phyloP scores from a whole-genome alignment of 2,329 filamentous ascomycete genomes.

The Xylariales sp. region DNA sequence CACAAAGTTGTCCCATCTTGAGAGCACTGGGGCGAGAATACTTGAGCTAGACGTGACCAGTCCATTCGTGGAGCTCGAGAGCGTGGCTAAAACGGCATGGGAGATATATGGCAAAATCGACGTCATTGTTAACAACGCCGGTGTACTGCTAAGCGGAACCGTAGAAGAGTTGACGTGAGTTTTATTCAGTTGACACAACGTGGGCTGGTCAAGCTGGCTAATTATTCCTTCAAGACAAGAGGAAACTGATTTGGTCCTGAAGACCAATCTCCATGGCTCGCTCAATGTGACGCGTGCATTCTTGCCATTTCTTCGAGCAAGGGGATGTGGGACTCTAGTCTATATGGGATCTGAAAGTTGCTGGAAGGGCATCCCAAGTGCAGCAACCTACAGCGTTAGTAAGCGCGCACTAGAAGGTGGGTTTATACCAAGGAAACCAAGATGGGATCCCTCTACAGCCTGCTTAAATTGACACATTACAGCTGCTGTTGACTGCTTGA shows the following conservation, averaged over 20 bases:
- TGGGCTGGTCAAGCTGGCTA: constrained; percentile 5
- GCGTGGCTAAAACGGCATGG: too few species aligned
- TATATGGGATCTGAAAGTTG: constrained; percentile 24
- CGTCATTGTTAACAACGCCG: constrained; percentile 34
- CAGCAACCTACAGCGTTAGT: not conserved
- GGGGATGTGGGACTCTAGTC: constrained; percentile 19
- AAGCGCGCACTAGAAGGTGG: constrained; percentile 6
- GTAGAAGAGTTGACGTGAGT: constrained; percentile 22
- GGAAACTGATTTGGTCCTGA: constrained; percentile 20
- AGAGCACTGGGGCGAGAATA: too few species aligned
- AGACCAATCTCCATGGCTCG: constrained; percentile 33
- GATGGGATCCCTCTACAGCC: not conserved
- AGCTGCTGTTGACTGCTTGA: constrained; percentile 25
- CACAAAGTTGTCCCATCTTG: too few species aligned
- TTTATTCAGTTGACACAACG: not conserved
- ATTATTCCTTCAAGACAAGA: constrained; percentile 12
- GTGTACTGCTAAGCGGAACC: constrained; percentile 22
- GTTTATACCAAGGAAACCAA: not conserved
- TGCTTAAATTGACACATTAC: constrained; percentile 7
- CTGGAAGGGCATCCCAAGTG: constrained; percentile 17
- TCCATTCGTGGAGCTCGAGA: too few species aligned
- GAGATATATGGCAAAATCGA: constrained; percentile 24
- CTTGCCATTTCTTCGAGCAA: constrained; percentile 23
- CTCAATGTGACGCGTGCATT: constrained; percentile 30
- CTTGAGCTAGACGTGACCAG: too few species aligned